Conservation (phyloP, 805 yeast genomes). For the Hanseniaspora hatyaiensis region DNA sequence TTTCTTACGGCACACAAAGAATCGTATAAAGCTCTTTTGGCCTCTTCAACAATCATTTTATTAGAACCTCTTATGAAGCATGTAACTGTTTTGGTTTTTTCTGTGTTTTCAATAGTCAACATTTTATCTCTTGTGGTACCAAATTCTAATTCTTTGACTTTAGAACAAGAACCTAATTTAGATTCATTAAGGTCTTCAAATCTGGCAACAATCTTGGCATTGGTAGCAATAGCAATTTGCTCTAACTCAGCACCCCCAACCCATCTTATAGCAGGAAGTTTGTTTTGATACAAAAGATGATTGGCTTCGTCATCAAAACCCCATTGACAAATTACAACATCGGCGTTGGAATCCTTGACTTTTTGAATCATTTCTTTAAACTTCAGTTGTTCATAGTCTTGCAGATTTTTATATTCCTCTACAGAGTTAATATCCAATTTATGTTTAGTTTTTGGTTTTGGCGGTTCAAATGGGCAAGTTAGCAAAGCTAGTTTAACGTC, state of each 20-base stretch:
- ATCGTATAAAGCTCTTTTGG: constrained; percentile 90
- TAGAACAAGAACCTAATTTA: constrained; percentile 81
- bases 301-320: constrained; percentile 98
- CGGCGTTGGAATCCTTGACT: constrained; percentile 86
- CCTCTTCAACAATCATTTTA: constrained; percentile 96
- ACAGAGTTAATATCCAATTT: constrained; percentile 87
- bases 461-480: constrained; percentile 99
- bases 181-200: constrained; percentile 78
- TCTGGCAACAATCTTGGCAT: constrained; percentile 93
- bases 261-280: constrained; percentile 96
- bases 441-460: constrained; percentile 98
- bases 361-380: constrained; percentile 79
- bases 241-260: constrained; percentile 96
- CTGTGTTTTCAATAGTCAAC: constrained; percentile 84
- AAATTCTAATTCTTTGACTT: constrained; percentile 74
- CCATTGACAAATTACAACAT: constrained; percentile 97
- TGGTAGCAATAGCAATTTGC: constrained; percentile 91
- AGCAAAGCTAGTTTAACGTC: constrained; percentile 86
- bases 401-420: constrained; percentile 84
- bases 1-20: constrained; percentile 95
- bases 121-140: constrained; percentile 95
- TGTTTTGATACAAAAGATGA: constrained; percentile 75
- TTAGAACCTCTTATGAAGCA: constrained; percentile 91
- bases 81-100: constrained; percentile 58
- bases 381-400: constrained; percentile 81